A percentile compares a stretch with the other conserved stretches of the same genome.
Evolutionary conservation across 1,284 basidiomycete genomes (phyloP).

Genomic region (Tylopilus sp.): DNA sequence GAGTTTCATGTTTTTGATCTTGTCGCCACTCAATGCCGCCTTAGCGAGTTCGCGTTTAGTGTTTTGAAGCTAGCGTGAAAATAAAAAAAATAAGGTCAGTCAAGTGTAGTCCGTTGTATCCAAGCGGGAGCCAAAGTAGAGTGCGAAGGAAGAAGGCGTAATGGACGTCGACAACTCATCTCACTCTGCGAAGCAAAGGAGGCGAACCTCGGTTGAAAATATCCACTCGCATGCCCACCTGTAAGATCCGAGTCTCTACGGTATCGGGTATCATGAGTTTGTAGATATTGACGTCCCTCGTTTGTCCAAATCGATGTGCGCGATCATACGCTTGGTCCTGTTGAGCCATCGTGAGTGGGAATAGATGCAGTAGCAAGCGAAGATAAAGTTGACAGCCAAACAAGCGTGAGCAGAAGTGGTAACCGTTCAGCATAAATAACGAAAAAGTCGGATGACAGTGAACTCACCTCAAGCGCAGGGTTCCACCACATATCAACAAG

Average conservation of each 20-base stretch:
- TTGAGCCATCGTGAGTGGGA: slow-evolving; percentile 5
- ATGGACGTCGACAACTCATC: neutral
- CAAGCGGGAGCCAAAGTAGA: neutral
- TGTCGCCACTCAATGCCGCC: slow-evolving; percentile 85
- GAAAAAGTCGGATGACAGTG: neutral
- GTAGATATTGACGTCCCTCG: slow-evolving; percentile 82
- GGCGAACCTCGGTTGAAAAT: no score
- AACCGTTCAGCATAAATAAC: slow-evolving; percentile 12
- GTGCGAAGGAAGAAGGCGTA: no score
- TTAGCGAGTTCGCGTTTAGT: slow-evolving; percentile 81
- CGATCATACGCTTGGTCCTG: slow-evolving; percentile 92
- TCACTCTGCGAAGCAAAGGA: neutral
- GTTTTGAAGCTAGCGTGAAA: slow-evolving; percentile 59
- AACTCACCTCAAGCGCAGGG: slow-evolving; percentile 69
- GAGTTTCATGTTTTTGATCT: slow-evolving; percentile 80
- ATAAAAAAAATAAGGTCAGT: slow-evolving; percentile 1
- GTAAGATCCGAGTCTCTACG: slow-evolving; percentile 85
- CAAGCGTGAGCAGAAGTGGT: neutral
- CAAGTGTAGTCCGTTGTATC: neutral
- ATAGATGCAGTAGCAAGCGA: neutral
- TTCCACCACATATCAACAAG: slow-evolving; percentile 96
- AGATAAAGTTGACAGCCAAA: neutral
- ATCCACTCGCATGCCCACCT: slow-evolving; percentile 34
- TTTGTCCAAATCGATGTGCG: slow-evolving; percentile 86
- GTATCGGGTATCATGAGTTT: slow-evolving; percentile 88